Percentiles rank a stretch among this genome's conserved stretches.
These are phyloP conservation scores for Micractinium conductrix DNA, from an alignment of 139 green algal genomes.

Conservation along the genomic window DNA sequence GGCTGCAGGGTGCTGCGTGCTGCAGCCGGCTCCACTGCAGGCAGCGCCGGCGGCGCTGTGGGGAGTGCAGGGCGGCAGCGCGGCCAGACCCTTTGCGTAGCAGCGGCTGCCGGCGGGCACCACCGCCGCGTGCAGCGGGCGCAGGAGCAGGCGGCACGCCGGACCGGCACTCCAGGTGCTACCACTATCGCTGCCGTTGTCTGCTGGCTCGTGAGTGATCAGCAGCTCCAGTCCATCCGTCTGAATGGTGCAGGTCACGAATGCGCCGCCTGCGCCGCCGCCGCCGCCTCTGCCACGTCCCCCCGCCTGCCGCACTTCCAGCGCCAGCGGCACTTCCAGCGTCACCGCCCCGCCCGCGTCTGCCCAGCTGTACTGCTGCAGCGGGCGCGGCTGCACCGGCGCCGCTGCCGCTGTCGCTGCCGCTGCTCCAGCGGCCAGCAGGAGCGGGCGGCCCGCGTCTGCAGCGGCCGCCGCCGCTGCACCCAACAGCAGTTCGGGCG, in stretches of 20 bases:
- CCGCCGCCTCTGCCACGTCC: background rate
- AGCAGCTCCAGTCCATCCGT: no score
- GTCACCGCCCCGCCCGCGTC: background rate
- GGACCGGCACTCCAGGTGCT: background rate
- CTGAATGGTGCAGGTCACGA: background rate
- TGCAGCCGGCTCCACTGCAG: background rate
- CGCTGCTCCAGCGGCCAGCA: background rate
- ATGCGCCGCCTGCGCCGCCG: background rate
- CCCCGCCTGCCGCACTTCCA: background rate
- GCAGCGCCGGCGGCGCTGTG: no score
- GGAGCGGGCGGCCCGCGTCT: background rate
- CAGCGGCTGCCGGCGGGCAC: slow-evolving; percentile 4
- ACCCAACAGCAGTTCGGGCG: background rate
- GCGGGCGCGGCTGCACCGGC: background rate
- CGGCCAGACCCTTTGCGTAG: background rate
- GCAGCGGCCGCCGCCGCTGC: background rate
- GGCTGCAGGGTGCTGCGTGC: background rate
- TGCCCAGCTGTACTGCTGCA: slow-evolving; percentile 27
- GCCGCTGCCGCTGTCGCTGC: background rate
- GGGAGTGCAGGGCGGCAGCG: background rate
- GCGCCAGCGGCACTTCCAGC: slow-evolving; percentile 1
- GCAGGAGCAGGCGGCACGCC: background rate
- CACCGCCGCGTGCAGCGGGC: slow-evolving; percentile 1
- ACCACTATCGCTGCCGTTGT: background rate
- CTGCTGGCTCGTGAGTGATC: background rate